Conservation (phyloP, 441 rosid genomes). For the Omphalea diandra region DNA sequence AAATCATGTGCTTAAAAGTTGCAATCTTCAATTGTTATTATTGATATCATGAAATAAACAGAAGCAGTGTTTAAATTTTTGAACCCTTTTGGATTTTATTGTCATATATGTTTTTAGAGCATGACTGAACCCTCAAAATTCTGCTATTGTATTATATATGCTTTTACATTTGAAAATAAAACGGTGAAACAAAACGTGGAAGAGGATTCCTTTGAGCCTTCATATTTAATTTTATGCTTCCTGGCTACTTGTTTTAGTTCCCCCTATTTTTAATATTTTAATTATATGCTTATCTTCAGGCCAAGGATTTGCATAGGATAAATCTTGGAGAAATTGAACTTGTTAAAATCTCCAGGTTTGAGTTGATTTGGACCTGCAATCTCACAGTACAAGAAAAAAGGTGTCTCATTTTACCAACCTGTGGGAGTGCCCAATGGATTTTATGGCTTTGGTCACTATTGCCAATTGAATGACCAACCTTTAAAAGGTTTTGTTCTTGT, state of each 20-base stretch:
- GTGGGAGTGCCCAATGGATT: slow-evolving; percentile 57
- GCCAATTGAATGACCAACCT: slow-evolving; percentile 55
- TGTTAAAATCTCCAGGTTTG: slow-evolving; percentile 42
- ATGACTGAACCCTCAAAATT: neutral
- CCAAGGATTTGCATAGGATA: slow-evolving; percentile 64
- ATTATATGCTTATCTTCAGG: slow-evolving; percentile 38
- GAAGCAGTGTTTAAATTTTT: neutral
- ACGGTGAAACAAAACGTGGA: neutral
- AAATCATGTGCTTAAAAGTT: slow-evolving; percentile 2
- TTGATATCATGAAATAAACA: neutral
- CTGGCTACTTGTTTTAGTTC: neutral
- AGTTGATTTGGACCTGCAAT: slow-evolving; percentile 58
- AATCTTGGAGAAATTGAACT: slow-evolving; percentile 66
- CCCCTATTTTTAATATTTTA: neutral
- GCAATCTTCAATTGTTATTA: neutral
- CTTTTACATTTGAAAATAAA: neutral
- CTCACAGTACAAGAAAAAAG: slow-evolving; percentile 36
- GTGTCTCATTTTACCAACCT: slow-evolving; percentile 59
- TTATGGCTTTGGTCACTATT: slow-evolving; percentile 60
- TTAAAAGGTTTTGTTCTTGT: slow-evolving; percentile 64
- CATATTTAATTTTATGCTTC: slow-evolving; percentile 3
- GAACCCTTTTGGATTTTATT: neutral
- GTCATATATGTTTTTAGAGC: neutral
- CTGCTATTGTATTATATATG: neutral
- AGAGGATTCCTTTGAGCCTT: neutral